These are phyloP conservation scores for Wallacemonas sp. DNA, from an alignment of 208 protist genomes.

Conservation along the genomic window DNA sequence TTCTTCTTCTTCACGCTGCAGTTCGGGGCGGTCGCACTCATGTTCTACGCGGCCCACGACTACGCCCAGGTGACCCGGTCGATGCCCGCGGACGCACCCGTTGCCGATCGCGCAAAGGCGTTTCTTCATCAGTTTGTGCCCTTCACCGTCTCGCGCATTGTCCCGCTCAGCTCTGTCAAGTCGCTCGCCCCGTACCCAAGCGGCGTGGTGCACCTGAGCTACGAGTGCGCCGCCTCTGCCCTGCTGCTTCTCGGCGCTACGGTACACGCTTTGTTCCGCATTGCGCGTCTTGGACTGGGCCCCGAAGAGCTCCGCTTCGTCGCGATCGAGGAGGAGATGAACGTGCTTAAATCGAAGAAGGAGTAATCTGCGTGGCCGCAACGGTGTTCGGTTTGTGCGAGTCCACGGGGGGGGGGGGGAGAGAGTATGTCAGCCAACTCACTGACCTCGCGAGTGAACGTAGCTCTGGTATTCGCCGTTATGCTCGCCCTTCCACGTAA, in stretches of 20 bases:
- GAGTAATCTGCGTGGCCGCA: too few species aligned
- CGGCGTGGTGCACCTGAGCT: slow-evolving; percentile 16
- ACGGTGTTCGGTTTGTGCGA: too few species aligned
- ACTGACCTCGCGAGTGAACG: too few species aligned
- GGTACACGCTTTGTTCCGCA: slow-evolving; percentile 29
- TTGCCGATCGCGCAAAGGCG: background rate
- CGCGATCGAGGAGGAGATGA: slow-evolving; percentile 24
- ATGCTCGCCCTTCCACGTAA: too few species aligned
- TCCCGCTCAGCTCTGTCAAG: slow-evolving; percentile 4
- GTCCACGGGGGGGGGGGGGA: too few species aligned
- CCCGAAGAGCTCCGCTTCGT: slow-evolving; percentile 37
- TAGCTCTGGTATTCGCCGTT: too few species aligned
- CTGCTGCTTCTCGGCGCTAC: slow-evolving; percentile 18
- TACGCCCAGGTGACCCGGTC: background rate
- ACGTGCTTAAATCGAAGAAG: slow-evolving; percentile 12
- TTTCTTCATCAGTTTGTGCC: background rate
- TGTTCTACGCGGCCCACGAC: slow-evolving; percentile 9
- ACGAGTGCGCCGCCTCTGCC: slow-evolving; percentile 17
- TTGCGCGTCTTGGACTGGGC: slow-evolving; percentile 28
- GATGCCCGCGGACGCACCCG: background rate
- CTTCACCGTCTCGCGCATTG: background rate
- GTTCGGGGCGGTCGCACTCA: slow-evolving; percentile 6
- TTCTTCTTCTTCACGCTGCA: background rate
- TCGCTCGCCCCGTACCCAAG: background rate
- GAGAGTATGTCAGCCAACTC: too few species aligned